Evolutionary conservation across 331 rosid species (phyloP), one percentile per base, ranked within the genome.

Genomic region (Rhamnella rubrinervis): DNA sequence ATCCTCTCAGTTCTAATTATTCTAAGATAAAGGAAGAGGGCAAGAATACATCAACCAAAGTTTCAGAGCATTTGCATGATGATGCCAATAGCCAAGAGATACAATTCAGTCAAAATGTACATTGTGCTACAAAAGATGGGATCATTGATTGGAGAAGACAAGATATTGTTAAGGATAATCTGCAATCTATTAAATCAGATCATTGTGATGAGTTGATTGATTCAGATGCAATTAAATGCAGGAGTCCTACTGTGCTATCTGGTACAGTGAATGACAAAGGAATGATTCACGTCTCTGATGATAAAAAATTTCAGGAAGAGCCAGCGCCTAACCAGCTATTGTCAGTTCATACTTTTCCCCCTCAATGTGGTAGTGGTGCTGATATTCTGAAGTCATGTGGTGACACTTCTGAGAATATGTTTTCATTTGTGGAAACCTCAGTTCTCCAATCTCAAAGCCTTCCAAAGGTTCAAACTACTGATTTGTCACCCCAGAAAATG

Each of bases 81-180:
- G 84, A 76, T 68, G 64, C 81, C 21, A 85, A 73, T 72, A 75
- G 55, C 73, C 85, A 80, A 72, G 89, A 75, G 73, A 68, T 71
- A 75, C 64, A 78, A 61, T 64, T 66, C 75, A 10, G 50, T 53
- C 88, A 69, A 71, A 75, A 71, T 59, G 67, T 63, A 67, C 56
- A 66, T 68, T 21, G 13, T 26, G 38, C 61, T 47, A 41, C 65
- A 37, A 70, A 77, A 67, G 82, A 70, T 64, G 84, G 52, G 74
- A 76, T 75, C 70, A 76, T 55, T 75, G 67, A 77, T 67, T 40
- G 68, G 83, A 83, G 67, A 70, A 79, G 61, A 25, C 82, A 83
- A 63, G 83, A 81, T 76, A 65, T 59, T 46, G 38, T 68, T 59
- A 68, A 67, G 56, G 66, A 55, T 59, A 71, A 60, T 73, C 66